phyloP scores from a whole-genome alignment of 495 filamentous ascomycete genomes.

The Lepraria neglecta region DNA sequence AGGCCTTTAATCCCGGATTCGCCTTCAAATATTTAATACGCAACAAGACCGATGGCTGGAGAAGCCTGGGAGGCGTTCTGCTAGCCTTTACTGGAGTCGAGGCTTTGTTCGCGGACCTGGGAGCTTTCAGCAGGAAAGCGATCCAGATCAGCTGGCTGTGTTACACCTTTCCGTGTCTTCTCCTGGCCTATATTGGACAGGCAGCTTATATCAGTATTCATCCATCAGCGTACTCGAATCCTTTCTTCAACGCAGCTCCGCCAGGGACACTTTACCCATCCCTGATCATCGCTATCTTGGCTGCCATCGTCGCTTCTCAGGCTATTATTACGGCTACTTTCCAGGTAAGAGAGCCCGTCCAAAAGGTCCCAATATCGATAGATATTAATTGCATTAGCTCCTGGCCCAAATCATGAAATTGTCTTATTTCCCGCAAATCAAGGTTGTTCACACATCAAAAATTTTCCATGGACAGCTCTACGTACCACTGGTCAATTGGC shows the following conservation, averaged over 20 bases:
- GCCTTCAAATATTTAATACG: slow-evolving; percentile 55
- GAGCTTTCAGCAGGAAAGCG: slow-evolving; percentile 54
- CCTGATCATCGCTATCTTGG: slow-evolving; percentile 58
- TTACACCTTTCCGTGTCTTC: slow-evolving; percentile 59
- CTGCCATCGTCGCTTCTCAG: slow-evolving; percentile 65
- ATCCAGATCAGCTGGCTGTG: slow-evolving; percentile 60
- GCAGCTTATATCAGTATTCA: slow-evolving; percentile 59
- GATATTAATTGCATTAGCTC: slow-evolving; percentile 36
- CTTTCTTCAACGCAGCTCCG: slow-evolving; percentile 62
- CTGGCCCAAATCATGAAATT: slow-evolving; percentile 66
- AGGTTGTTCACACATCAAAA: slow-evolving; percentile 57
- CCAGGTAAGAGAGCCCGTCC: slow-evolving; percentile 29
- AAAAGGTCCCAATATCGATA: too few species aligned
- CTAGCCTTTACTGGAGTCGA: slow-evolving; percentile 69
- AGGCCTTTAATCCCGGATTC: slow-evolving; percentile 60
- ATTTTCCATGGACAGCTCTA: slow-evolving; percentile 65
- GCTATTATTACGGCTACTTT: slow-evolving; percentile 69
- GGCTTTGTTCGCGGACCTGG: slow-evolving; percentile 66
- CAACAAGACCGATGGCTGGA: slow-evolving; percentile 56
- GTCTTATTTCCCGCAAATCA: slow-evolving; percentile 67
- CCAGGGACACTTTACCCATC: slow-evolving; percentile 59
- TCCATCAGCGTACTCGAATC: slow-evolving; percentile 58
- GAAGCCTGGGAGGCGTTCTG: slow-evolving; percentile 59
- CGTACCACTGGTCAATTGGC: slow-evolving; percentile 64
- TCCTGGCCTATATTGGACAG: slow-evolving; percentile 65